phyloP scores from a whole-genome alignment of 2,329 filamentous ascomycete species.

The Penicillium palitans region DNA sequence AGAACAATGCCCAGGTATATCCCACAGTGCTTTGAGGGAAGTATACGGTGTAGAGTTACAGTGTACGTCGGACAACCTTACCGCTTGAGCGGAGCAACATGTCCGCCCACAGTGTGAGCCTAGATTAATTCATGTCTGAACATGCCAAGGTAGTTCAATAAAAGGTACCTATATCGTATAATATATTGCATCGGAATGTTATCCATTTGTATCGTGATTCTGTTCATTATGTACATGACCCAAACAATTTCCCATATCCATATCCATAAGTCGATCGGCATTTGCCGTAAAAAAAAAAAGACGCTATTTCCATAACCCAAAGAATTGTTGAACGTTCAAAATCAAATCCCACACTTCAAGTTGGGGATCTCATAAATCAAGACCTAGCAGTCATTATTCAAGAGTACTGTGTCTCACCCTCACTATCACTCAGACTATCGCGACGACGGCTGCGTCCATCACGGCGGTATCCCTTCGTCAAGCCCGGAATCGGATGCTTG shows the following conservation, averaged over 20 bases:
- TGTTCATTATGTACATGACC: slow-evolving; percentile 14
- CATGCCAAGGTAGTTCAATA: too few relatives aligned
- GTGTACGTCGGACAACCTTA: neutral
- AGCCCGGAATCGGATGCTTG: slow-evolving; percentile 57
- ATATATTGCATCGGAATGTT: neutral
- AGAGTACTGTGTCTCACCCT: slow-evolving; percentile 40
- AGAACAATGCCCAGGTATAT: too few relatives aligned
- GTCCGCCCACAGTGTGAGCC: too few relatives aligned
- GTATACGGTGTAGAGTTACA: neutral
- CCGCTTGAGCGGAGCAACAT: neutral
- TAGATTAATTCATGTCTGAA: neutral
- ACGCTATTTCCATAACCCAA: slow-evolving; percentile 8
- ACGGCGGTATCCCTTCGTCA: slow-evolving; percentile 49
- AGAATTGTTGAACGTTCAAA: slow-evolving; percentile 4
- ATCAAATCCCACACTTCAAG: neutral
- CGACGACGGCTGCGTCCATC: slow-evolving; percentile 45
- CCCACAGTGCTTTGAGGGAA: neutral
- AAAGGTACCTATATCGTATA: neutral
- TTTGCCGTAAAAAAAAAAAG: neutral
- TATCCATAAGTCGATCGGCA: slow-evolving; percentile 6
- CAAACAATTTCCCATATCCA: slow-evolving; percentile 9
- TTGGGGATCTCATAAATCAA: neutral
- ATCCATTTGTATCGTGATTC: slow-evolving; percentile 4
- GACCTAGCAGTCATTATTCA: slow-evolving; percentile 8
- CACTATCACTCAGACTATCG: slow-evolving; percentile 58